Percentiles rank a stretch among this genome's conserved stretches.
phyloP scores from a whole-genome alignment of 2,329 filamentous ascomycete genomes.

The Colletotrichum tropicale region DNA sequence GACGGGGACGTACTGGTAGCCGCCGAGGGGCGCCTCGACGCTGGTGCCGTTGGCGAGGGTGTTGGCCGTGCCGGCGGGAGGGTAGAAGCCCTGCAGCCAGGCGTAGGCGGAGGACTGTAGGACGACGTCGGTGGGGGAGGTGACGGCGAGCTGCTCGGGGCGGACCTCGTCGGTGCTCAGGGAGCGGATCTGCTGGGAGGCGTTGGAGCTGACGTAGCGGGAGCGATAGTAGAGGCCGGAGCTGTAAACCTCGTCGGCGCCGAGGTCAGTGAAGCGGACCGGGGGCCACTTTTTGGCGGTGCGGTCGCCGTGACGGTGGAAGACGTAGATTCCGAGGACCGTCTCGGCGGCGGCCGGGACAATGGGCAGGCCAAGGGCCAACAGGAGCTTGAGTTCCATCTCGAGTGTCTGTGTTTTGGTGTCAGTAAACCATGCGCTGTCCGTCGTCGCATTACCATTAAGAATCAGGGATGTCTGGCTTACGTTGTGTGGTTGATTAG shows the following conservation, averaged over 20 bases:
- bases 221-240: constrained; percentile 78
- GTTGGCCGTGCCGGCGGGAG: constrained; percentile 68
- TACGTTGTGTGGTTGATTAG: not conserved
- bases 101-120: constrained; percentile 80
- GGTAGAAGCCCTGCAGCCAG: constrained; percentile 88
- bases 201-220: constrained; percentile 71
- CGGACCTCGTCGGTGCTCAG: constrained; percentile 71
- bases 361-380: constrained; percentile 30
- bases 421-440: not conserved
- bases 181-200: constrained; percentile 65
- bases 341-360: constrained; percentile 62
- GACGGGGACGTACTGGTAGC: constrained; percentile 86
- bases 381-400: constrained; percentile 45
- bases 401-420: not conserved
- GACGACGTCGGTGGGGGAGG: constrained; percentile 76
- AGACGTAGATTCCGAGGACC: constrained; percentile 83
- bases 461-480: not conserved
- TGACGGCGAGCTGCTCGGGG: constrained; percentile 72
- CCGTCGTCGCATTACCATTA: not conserved
- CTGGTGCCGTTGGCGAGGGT: constrained; percentile 73
- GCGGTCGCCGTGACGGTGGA: constrained; percentile 88
- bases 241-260: constrained; percentile 75
- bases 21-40: constrained; percentile 72
- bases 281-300: constrained; percentile 78
- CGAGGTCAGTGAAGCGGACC: constrained; percentile 77